Percentiles rank a stretch among this genome's conserved stretches.
These are phyloP conservation scores for Davidsoniella neocaledoniae DNA, from an alignment of 2,329 filamentous ascomycete genomes.

Conservation along the genomic window DNA sequence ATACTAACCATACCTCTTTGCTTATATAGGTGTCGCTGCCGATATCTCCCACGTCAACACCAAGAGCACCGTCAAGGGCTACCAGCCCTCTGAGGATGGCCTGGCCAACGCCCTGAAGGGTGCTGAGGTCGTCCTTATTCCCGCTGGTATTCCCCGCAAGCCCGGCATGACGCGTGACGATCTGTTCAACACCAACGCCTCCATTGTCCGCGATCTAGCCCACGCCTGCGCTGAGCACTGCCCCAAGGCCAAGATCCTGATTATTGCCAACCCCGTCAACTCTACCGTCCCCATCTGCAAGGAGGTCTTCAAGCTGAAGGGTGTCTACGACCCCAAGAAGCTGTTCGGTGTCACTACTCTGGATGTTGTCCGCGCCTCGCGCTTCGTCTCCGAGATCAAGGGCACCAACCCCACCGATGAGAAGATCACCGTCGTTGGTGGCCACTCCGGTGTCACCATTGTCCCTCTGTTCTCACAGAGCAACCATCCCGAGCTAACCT, in stretches of 20 bases:
- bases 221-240: constrained; percentile 80
- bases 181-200: constrained; percentile 99
- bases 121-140: constrained; percentile 89
- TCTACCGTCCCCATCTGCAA: constrained; percentile 95
- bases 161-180: constrained; percentile 99
- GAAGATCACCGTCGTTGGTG: constrained; percentile 90
- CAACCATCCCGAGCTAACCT: constrained; percentile 65
- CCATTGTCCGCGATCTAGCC: constrained; percentile 95
- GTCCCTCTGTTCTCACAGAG: constrained; percentile 95
- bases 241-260: constrained; percentile 85
- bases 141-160: constrained; percentile 96
- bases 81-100: constrained; percentile 59
- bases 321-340: constrained; percentile 98
- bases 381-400: constrained; percentile 95
- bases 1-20: background rate
- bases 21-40: constrained; percentile 68
- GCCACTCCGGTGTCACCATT: constrained; percentile 96
- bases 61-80: constrained; percentile 85
- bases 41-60: constrained; percentile 99
- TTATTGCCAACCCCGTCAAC: constrained; percentile 99
- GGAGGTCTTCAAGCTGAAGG: constrained; percentile 88
- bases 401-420: constrained; percentile 76
- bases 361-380: constrained; percentile 90
- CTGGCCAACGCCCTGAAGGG: constrained; percentile 68
- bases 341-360: constrained; percentile 99